Conservation (phyloP, 768 basidiomycete genomes). For the Termitomyces bulborhizus region DNA sequence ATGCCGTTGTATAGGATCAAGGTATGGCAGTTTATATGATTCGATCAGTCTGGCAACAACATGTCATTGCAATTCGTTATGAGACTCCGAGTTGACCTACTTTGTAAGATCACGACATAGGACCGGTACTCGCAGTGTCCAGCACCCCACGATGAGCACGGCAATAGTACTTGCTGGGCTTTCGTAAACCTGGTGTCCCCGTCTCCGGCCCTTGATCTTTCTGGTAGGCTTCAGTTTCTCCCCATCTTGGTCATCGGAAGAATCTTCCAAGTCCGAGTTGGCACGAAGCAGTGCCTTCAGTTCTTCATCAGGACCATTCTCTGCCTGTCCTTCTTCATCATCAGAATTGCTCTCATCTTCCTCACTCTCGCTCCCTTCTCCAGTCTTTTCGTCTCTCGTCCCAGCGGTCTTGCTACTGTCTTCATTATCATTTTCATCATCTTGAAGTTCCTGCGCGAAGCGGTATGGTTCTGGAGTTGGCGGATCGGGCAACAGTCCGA, state of each 20-base stretch:
- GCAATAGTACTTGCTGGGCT: slow-evolving; percentile 47
- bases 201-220: slow-evolving; percentile 14
- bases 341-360: slow-evolving; percentile 10
- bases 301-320: slow-evolving; percentile 24
- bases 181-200: slow-evolving; percentile 24
- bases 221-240: slow-evolving; percentile 5
- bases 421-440: slow-evolving; percentile 10
- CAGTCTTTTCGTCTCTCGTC: slow-evolving; percentile 3
- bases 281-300: slow-evolving; percentile 35
- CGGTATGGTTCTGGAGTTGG: slow-evolving; percentile 57
- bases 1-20: slow-evolving; percentile 51
- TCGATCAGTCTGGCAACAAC: slow-evolving; percentile 57
- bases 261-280: slow-evolving; percentile 34
- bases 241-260: slow-evolving; percentile 19
- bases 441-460: slow-evolving; percentile 28
- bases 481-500: slow-evolving; percentile 54
- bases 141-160: slow-evolving; percentile 69
- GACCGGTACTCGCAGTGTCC: slow-evolving; percentile 74
- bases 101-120: slow-evolving; percentile 69
- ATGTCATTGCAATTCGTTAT: slow-evolving; percentile 3
- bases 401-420: background rate
- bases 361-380: slow-evolving; percentile 5
- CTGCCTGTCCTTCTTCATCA: slow-evolving; percentile 1
- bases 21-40: slow-evolving; percentile 70
- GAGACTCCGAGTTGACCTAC: slow-evolving; percentile 33